phyloP scores from a whole-genome alignment of 2,329 filamentous ascomycete species.

The Colletotrichum caudatum region DNA sequence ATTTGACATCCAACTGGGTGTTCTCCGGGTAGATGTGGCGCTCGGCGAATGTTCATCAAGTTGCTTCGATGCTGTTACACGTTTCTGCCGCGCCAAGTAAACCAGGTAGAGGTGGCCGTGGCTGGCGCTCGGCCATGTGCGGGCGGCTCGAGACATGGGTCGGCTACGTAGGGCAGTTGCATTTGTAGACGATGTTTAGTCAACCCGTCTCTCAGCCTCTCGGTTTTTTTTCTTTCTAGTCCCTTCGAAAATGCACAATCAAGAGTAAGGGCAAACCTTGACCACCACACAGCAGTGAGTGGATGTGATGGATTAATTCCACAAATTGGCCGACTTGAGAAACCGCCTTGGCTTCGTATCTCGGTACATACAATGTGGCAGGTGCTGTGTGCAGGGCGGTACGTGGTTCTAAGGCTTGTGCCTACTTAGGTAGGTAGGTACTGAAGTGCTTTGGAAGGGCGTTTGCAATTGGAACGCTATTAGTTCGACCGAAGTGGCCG shows the following conservation, averaged over 20 bases:
- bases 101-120: conserved; percentile 1
- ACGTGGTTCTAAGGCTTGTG: background rate
- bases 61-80: background rate
- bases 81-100: background rate
- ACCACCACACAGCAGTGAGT: background rate
- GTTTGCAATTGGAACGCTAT: conserved; percentile 2
- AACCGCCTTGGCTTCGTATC: no score
- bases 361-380: background rate
- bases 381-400: background rate
- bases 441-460: background rate
- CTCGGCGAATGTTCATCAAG: background rate
- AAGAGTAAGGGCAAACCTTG: background rate
- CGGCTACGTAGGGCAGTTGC: background rate
- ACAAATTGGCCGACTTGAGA: background rate
- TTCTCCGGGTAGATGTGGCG: background rate
- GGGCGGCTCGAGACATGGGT: conserved; percentile 7
- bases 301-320: background rate
- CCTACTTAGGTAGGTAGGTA: no score
- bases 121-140: conserved; percentile 17
- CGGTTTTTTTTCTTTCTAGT: background rate
- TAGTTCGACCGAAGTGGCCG: conserved; percentile 37
- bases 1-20: background rate
- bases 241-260: background rate
- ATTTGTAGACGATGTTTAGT: background rate
- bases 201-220: background rate